Evolutionary conservation across 2,329 filamentous ascomycete genomes (phyloP).

Genomic region (Akanthomyces uredinophilus): DNA sequence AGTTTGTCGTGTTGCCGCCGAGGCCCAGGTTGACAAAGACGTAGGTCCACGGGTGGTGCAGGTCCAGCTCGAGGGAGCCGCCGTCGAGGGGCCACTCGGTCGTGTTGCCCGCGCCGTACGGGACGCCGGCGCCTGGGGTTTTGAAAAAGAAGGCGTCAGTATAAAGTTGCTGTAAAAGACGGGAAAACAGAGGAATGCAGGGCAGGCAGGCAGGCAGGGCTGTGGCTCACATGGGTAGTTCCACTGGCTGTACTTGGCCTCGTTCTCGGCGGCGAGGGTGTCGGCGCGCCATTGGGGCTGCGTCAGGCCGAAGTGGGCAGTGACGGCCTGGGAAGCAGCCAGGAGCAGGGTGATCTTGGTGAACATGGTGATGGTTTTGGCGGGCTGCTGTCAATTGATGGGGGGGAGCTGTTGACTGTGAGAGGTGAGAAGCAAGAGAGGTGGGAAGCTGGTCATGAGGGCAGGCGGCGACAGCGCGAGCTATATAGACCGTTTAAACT

Average conservation of each 20-base stretch:
- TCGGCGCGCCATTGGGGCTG: constrained; percentile 47
- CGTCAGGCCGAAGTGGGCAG: constrained; percentile 44
- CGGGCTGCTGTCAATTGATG: too few species aligned
- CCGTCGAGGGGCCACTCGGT: constrained; percentile 51
- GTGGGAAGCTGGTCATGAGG: neutral
- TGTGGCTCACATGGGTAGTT: constrained; percentile 42
- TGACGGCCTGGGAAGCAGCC: constrained; percentile 32
- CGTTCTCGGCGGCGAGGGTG: constrained; percentile 35
- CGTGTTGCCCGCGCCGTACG: constrained; percentile 38
- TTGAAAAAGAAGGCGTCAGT: too few species aligned
- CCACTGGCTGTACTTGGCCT: constrained; percentile 43
- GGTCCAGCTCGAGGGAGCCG: constrained; percentile 42
- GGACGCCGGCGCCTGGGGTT: constrained; percentile 47
- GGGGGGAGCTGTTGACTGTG: neutral
- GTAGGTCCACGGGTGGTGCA: constrained; percentile 49
- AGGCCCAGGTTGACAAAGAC: constrained; percentile 50
- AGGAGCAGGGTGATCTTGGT: constrained; percentile 21
- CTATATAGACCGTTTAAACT: constrained; percentile 7
- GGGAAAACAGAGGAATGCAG: too few species aligned
- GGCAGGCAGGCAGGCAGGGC: too few species aligned
- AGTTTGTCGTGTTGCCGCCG: constrained; percentile 51
- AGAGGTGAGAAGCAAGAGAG: neutral
- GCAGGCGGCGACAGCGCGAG: neutral
- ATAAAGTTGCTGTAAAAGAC: neutral
- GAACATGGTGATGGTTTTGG: neutral